Evolutionary conservation across 495 filamentous ascomycete species (phyloP), one percentile per base, ranked within the genome.

Genomic region (Aspergillus mulundensis): DNA sequence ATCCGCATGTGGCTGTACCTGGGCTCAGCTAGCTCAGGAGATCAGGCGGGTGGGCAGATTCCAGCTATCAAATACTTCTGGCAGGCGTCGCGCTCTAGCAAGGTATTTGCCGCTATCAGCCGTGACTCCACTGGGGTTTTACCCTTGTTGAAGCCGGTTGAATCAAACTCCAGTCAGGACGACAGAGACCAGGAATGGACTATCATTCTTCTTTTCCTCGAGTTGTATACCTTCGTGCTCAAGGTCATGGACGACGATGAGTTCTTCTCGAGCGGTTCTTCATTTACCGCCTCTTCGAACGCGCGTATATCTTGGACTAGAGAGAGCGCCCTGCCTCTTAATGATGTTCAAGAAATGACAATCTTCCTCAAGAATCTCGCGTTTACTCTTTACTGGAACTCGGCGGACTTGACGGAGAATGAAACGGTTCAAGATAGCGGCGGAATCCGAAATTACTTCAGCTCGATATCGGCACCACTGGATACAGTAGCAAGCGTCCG

Each of bases 1-100:
- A 95, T 97, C 49, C 87, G 92, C 0, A 95, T 97, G 90, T 95
- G 94, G 78, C 74, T 99, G 5, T 97, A 91, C 60, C 74, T 91
- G 14, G 87, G 90, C 0, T 91, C 91, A 28, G 85, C 88, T 11
- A 74, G 78, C 15, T 71, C 72, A 18, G 56, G 56, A 1, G 61
- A 67, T 24, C 60, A 64, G 14, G 32, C 78, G 18, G 72, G 60
- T 16, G 63, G 67, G 25, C 63, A 69, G 50, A 66, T 87, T 15
- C 87, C 94, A 0, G 86, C 90, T 6, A 84, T 95, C 50, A 89
- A 88, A 64, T 97, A 88, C 66, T 92, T 97, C 65, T 99, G 94
- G 90, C 77, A 86, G 48, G 87, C 88, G 16, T 81, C 87, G 42
- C 82, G 76, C 46, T 76, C 76, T 41, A 93, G 88, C 18, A 70